Percentiles rank a stretch among this genome's conserved stretches.
These are phyloP conservation scores for Aquilaria agallochum DNA, from an alignment of 441 rosid species.

Conservation along the genomic window DNA sequence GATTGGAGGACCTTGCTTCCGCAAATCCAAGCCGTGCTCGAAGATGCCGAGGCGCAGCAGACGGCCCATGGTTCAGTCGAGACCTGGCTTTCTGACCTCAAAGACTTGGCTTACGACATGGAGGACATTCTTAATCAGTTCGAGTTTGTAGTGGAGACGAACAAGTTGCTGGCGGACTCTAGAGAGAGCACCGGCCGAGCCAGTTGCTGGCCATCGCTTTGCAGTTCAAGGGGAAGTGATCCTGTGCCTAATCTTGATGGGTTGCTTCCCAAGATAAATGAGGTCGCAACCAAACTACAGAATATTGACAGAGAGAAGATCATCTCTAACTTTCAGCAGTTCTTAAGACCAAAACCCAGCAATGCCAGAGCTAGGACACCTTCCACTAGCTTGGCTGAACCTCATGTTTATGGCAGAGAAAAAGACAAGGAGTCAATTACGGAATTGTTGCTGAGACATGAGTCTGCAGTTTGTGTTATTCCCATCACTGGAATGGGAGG, in stretches of 20 bases:
- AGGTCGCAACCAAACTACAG: constrained; percentile 4
- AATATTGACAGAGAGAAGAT: neutral
- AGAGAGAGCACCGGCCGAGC: constrained; percentile 1
- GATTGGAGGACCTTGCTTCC: constrained; percentile 4
- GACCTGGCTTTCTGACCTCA: neutral
- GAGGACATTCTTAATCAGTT: constrained; percentile 11
- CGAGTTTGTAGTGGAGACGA: constrained; percentile 4
- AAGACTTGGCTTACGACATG: constrained; percentile 13
- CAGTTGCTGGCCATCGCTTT: neutral
- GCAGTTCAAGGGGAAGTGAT: constrained; percentile 2
- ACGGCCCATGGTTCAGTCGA: neutral
- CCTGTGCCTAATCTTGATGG: neutral
- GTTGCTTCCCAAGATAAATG: neutral
- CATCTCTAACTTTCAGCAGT: constrained; percentile 1
- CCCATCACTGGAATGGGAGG: constrained; percentile 16
- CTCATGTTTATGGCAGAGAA: constrained; percentile 7
- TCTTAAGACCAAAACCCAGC: neutral
- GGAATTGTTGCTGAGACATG: constrained; percentile 5
- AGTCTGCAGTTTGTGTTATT: constrained; percentile 6
- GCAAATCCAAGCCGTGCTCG: constrained; percentile 10
- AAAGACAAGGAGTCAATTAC: constrained; percentile 7
- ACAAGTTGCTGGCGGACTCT: constrained; percentile 10
- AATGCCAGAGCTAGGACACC: constrained; percentile 2
- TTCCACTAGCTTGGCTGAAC: constrained; percentile 8
- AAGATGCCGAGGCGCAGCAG: constrained; percentile 17